Conservation (phyloP, 768 basidiomycete species). For the Mycena vulgaris region DNA sequence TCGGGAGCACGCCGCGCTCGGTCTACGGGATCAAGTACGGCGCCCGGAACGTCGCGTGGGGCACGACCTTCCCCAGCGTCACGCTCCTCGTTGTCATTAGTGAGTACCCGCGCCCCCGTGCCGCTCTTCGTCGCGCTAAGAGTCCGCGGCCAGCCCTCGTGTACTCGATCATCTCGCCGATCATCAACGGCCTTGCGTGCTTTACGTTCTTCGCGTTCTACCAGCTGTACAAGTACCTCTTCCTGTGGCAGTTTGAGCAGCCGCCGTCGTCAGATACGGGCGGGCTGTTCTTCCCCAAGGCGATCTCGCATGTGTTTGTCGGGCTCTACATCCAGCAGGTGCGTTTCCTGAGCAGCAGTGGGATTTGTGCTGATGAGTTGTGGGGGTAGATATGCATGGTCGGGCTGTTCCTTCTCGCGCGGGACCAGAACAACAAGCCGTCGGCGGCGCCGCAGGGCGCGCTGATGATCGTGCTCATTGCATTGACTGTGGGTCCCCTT, state of each 20-base stretch:
- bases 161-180: slow-evolving; percentile 92
- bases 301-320: slow-evolving; percentile 93
- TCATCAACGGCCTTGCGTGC: slow-evolving; percentile 93
- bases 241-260: slow-evolving; percentile 85
- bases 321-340: slow-evolving; percentile 92
- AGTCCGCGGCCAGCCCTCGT: slow-evolving; percentile 81
- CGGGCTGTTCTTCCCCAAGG: slow-evolving; percentile 95
- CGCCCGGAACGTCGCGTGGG: slow-evolving; percentile 82
- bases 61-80: slow-evolving; percentile 75
- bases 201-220: slow-evolving; percentile 89
- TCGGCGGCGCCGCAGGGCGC: slow-evolving; percentile 82
- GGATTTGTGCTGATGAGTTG: neutral
- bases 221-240: slow-evolving; percentile 88
- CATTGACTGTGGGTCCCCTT: slow-evolving; percentile 78
- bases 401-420: slow-evolving; percentile 92
- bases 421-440: slow-evolving; percentile 64
- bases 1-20: slow-evolving; percentile 91
- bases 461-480: slow-evolving; percentile 88
- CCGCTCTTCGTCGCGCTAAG: slow-evolving; percentile 1
- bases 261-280: slow-evolving; percentile 83
- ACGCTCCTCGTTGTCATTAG: slow-evolving; percentile 90
- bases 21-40: slow-evolving; percentile 89
- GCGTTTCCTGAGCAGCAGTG: too few relatives aligned
- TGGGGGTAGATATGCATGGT: slow-evolving; percentile 76
- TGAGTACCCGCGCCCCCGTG: slow-evolving; percentile 53